Evolutionary conservation across 495 filamentous ascomycete genomes (phyloP), one percentile per base, ranked within the genome.

Genomic region (Tuber aestivum): DNA sequence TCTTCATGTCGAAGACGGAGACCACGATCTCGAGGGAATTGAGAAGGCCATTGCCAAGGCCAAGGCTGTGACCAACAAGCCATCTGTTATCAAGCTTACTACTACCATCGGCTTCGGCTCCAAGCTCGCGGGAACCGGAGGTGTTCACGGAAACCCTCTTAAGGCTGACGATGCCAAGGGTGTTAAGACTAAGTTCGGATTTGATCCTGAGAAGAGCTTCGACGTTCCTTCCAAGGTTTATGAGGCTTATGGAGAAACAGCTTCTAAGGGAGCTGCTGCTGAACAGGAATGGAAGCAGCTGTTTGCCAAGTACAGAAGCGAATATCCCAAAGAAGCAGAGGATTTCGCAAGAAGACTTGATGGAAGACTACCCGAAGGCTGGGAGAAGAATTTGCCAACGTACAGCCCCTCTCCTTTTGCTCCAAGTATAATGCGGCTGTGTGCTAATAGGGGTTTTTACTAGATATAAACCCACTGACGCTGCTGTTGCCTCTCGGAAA

Each of bases 41-140:
- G 94, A 95, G 87, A 90, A 88, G 75, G 96, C 95, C 80, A 92
- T 99, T 84, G 88, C 90, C 85, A 88, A 92, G 86, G 90, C 89
- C 83, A 89, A 95, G 88, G 87, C 90, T 74, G 92, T 97, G 86
- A 98, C 87, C 83, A 90, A 98, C 88, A 99, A 97, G 91, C 95
- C 95, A 74, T 91, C 95, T 71, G 87, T 98, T 80, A 98, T 99
- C 88, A 94, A 95, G 87, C 91, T 99, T 76, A 95, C 91, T 79
- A 99, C 95, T 82, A 99, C 92, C 84, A 99, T 99, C 83, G 95
- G 95, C 83, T 99, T 92, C 87, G 95, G 95, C 79, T 99, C 95
- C 81, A 90, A 92, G 87, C 89, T 95, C 72, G 89, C 95, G 86
- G 96, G 96, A 82, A 98, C 96, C 81, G 90, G 92, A 83, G 93